phyloP scores from a whole-genome alignment of 2,329 filamentous ascomycete genomes.

The Fusarium tricinctum region DNA sequence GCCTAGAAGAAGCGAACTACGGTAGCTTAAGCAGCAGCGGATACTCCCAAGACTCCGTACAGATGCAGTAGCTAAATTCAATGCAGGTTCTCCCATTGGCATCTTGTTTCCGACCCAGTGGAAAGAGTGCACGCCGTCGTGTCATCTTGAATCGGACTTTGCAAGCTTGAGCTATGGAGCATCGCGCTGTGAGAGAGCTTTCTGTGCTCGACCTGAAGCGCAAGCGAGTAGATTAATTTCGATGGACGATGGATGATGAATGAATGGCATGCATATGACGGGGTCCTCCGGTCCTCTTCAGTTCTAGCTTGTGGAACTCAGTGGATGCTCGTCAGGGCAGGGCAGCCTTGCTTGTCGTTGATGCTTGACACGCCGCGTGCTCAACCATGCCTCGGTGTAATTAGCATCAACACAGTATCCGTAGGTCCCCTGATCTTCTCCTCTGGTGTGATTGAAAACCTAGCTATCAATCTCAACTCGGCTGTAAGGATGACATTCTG shows the following conservation, averaged over 20 bases:
- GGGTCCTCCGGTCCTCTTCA: neutral
- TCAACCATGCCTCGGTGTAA: constrained; percentile 7
- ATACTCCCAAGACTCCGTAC: neutral
- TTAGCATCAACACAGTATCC: neutral
- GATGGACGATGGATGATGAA: neutral
- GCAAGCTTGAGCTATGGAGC: neutral
- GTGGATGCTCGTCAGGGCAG: constrained; percentile 11
- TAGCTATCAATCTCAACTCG: constrained; percentile 34
- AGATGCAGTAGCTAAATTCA: too few relatives aligned
- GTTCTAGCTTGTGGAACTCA: constrained; percentile 14
- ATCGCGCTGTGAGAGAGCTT: constrained; percentile 1
- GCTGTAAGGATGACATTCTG: constrained; percentile 7
- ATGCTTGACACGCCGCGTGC: constrained; percentile 16
- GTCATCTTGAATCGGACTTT: neutral
- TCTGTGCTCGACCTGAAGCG: constrained; percentile 34
- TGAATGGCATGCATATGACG: constrained; percentile 38
- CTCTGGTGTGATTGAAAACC: constrained; percentile 1
- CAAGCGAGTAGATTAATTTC: constrained; percentile 3
- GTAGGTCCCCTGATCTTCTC: constrained; percentile 33
- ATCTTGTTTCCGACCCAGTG: neutral
- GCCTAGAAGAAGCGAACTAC: constrained; percentile 1
- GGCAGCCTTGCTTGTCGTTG: constrained; percentile 18
- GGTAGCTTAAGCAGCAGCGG: neutral
- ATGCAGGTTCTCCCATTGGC: neutral
- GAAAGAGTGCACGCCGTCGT: neutral